These are phyloP conservation scores for Exophiala calicioides DNA, from an alignment of 2,329 filamentous ascomycete genomes.

Conservation along the genomic window DNA sequence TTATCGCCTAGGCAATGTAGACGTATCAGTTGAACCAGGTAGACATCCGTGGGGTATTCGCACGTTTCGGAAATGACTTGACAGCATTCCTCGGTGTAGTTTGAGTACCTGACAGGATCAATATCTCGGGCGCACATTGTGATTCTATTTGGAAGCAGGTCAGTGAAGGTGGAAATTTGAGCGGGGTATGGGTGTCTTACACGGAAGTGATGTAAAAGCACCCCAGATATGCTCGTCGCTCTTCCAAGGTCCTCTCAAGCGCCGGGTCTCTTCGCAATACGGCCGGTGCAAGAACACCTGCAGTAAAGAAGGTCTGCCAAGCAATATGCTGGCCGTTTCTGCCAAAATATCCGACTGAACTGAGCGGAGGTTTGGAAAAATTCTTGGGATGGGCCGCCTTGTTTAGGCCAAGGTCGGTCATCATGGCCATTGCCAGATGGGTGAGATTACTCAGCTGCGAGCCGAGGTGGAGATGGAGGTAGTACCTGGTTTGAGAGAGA, in stretches of 20 bases:
- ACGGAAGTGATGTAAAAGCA: conserved; percentile 47
- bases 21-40: conserved; percentile 51
- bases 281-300: no score
- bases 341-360: neutral
- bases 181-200: conserved; percentile 33
- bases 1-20: conserved; percentile 55
- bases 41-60: conserved; percentile 52
- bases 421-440: conserved; percentile 40
- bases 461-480: conserved; percentile 23
- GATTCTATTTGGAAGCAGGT: conserved; percentile 7
- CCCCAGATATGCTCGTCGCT: conserved; percentile 47
- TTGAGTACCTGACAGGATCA: conserved; percentile 54
- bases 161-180: neutral
- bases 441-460: conserved; percentile 36
- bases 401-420: conserved; percentile 39
- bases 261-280: no score
- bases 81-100: conserved; percentile 56
- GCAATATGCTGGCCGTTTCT: neutral
- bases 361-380: neutral
- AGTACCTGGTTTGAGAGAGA: conserved; percentile 5
- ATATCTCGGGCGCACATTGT: conserved; percentile 43
- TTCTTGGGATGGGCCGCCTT: conserved; percentile 5
- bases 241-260: conserved; percentile 42
- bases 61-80: conserved; percentile 45
- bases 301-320: no score